Percentiles rank a stretch among this genome's conserved stretches.
Evolutionary conservation across 306 rosid genomes (phyloP).

Genomic region (Malus fusca): DNA sequence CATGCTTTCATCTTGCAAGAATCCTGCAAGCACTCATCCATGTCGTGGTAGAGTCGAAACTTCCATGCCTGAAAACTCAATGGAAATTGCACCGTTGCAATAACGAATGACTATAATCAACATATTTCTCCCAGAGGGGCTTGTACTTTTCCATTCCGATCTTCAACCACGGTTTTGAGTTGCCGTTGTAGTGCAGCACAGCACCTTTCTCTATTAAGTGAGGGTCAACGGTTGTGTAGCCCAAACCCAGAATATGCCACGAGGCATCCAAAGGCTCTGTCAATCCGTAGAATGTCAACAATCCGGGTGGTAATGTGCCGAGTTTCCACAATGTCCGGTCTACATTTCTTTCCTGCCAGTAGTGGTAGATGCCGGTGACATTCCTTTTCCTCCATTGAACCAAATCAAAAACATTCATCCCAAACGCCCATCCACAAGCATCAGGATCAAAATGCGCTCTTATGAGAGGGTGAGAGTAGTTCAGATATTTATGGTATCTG

Average conservation of each 20-base stretch:
- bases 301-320: slow-evolving; percentile 86
- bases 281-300: slow-evolving; percentile 78
- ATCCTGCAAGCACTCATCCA: slow-evolving; percentile 37
- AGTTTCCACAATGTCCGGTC: slow-evolving; percentile 90
- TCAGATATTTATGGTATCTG: slow-evolving; percentile 79
- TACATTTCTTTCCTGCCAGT: slow-evolving; percentile 80
- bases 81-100: slow-evolving; percentile 71
- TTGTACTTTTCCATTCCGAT: slow-evolving; percentile 87
- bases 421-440: slow-evolving; percentile 98
- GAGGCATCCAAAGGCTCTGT: slow-evolving; percentile 73
- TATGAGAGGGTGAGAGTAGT: slow-evolving; percentile 83
- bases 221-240: slow-evolving; percentile 76
- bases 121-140: slow-evolving; percentile 74
- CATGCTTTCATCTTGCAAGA: slow-evolving; percentile 27
- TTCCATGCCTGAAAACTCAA: slow-evolving; percentile 27
- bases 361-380: slow-evolving; percentile 86
- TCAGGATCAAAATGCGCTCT: slow-evolving; percentile 78
- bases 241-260: slow-evolving; percentile 84
- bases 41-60: slow-evolving; percentile 16
- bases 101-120: slow-evolving; percentile 62
- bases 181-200: slow-evolving; percentile 83
- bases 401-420: slow-evolving; percentile 87
- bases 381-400: slow-evolving; percentile 86
- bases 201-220: slow-evolving; percentile 71
- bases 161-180: slow-evolving; percentile 91